A percentile compares a stretch with the other conserved stretches of the same genome.
Evolutionary conservation across 78 protist genomes (phyloP).

Genomic region (Dictyostelium firmibasis): DNA sequence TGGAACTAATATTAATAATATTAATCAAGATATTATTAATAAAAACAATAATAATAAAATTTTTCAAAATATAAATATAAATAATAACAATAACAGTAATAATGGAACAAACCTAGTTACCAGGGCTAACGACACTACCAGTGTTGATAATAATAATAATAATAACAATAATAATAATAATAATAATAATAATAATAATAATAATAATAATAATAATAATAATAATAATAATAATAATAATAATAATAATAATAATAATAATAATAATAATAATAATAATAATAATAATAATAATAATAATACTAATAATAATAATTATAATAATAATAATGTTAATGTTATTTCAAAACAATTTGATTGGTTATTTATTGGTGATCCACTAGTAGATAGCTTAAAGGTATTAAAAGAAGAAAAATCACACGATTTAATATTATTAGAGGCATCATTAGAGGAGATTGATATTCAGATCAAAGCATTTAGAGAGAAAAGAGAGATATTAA

Average conservation of each 20-base stretch:
- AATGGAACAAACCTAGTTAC: background rate
- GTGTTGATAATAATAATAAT: too few relatives aligned
- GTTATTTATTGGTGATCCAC: constrained; percentile 50
- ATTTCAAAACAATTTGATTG: background rate
- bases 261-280: background rate
- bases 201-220: background rate
- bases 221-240: background rate
- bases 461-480: background rate
- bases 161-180: background rate
- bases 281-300: background rate
- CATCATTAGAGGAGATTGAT: background rate
- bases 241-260: background rate
- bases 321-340: background rate
- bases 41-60: background rate
- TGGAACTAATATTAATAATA: background rate
- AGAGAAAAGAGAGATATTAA: background rate
- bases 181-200: background rate
- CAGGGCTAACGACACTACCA: background rate
- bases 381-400: constrained; percentile 4
- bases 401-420: constrained; percentile 15
- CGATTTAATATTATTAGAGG: constrained; percentile 27
- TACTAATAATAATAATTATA: background rate
- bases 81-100: background rate
- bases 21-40: background rate
- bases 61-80: background rate